These are phyloP conservation scores for Elaeagnus macrophylla DNA, from an alignment of 306 rosid species.

Conservation along the genomic window DNA sequence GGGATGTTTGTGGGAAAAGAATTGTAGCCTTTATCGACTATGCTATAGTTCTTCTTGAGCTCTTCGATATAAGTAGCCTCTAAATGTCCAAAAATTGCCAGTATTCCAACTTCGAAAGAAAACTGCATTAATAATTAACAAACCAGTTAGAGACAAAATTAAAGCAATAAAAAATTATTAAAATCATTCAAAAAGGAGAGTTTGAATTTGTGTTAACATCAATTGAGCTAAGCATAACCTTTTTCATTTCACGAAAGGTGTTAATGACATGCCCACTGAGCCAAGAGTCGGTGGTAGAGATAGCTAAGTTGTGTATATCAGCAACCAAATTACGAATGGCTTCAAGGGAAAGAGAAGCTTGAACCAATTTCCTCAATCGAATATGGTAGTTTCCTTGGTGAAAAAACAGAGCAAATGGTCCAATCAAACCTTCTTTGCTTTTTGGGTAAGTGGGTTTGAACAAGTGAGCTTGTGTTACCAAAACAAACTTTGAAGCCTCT, in stretches of 20 bases:
- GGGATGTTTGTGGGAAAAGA: constrained; percentile 64
- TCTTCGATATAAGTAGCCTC: constrained; percentile 46
- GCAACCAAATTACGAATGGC: constrained; percentile 51
- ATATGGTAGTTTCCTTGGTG: constrained; percentile 66
- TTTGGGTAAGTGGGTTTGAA: constrained; percentile 82
- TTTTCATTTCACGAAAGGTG: constrained; percentile 74
- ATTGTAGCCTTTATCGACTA: constrained; percentile 69
- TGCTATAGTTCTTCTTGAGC: constrained; percentile 49
- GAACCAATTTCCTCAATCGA: constrained; percentile 63
- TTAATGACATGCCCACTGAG: constrained; percentile 32
- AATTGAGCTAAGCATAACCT: constrained; percentile 28
- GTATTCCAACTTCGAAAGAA: constrained; percentile 77
- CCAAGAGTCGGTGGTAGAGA: constrained; percentile 42
- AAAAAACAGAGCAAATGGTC: constrained; percentile 72
- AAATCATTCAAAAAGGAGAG: too few relatives aligned
- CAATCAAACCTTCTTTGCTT: constrained; percentile 79
- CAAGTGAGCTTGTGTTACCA: constrained; percentile 72
- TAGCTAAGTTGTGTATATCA: constrained; percentile 41
- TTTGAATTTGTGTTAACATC: not conserved
- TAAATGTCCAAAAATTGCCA: constrained; percentile 52
- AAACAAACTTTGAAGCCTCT: constrained; percentile 67
- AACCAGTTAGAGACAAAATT: not conserved
- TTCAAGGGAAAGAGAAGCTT: constrained; percentile 39
- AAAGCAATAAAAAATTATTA: not conserved
- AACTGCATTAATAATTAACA: constrained; percentile 27